phyloP scores from a whole-genome alignment of 139 green algal species.

The Spirogloea muscicola region DNA sequence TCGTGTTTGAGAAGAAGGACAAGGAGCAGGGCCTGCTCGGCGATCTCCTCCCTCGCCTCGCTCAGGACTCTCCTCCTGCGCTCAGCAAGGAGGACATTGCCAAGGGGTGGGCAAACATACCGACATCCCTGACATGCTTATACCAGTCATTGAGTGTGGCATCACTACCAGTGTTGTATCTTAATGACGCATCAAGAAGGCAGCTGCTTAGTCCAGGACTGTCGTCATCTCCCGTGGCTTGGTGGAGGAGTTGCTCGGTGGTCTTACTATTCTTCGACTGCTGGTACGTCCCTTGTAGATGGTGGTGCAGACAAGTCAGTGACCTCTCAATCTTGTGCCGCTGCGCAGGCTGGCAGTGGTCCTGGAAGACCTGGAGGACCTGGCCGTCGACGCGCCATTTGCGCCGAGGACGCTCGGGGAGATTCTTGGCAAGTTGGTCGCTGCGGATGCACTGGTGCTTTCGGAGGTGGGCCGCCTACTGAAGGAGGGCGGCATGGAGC shows the following conservation, averaged over 20 bases:
- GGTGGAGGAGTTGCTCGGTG: background rate
- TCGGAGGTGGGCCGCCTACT: background rate
- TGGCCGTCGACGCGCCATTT: conserved; percentile 11
- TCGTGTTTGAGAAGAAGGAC: conserved; percentile 19
- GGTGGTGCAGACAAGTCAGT: background rate
- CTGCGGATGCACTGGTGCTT: conserved; percentile 3
- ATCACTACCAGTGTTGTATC: background rate
- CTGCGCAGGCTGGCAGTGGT: conserved; percentile 8
- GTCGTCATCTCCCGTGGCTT: background rate
- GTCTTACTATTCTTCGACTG: background rate
- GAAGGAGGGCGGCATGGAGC: conserved; percentile 5
- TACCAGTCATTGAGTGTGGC: background rate
- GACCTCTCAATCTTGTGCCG: background rate
- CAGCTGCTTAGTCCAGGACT: background rate
- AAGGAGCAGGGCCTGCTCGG: background rate
- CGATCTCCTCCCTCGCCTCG: background rate
- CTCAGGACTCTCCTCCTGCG: background rate
- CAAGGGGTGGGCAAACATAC: conserved; percentile 8
- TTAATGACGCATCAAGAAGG: background rate
- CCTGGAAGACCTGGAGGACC: conserved; percentile 22
- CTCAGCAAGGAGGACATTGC: background rate
- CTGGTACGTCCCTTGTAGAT: background rate
- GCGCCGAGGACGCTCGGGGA: conserved; percentile 4
- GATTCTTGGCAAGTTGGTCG: conserved; percentile 14
- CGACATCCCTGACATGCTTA: background rate